Conservation (phyloP, 371 early-diverging fungal genomes). For the Choanephora cucurbitarum region DNA sequence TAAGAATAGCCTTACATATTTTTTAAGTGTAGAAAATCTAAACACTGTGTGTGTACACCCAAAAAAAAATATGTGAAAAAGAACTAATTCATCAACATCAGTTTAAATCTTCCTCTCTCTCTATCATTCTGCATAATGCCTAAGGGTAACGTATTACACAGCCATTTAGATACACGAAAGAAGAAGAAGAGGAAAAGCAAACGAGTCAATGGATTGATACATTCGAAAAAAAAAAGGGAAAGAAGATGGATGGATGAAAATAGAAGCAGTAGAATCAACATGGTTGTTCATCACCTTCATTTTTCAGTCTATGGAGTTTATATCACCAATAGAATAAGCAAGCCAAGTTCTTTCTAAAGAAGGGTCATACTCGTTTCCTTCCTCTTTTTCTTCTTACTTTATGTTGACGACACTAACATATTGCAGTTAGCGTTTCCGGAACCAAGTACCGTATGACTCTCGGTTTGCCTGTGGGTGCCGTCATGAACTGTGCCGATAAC, state of each 20-base stretch:
- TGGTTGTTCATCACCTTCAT: not conserved
- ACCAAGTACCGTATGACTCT: slow-evolving; percentile 99
- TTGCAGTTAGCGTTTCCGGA: slow-evolving; percentile 82
- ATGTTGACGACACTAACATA: not conserved
- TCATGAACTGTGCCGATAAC: slow-evolving; percentile 99
- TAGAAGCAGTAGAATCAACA: not conserved
- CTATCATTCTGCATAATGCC: slow-evolving; percentile 26
- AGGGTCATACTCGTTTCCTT: not conserved
- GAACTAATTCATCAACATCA: no score
- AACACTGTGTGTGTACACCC: no score
- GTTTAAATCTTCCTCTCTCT: slow-evolving; percentile 19
- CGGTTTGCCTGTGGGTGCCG: slow-evolving; percentile 99
- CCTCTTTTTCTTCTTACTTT: not conserved
- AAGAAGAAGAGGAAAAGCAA: not conserved
- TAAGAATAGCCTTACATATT: no score
- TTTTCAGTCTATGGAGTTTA: not conserved
- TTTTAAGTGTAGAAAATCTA: no score
- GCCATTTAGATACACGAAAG: not conserved
- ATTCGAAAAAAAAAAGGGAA: no score
- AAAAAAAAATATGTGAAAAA: no score
- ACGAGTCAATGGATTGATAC: slow-evolving; percentile 12
- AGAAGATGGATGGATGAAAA: slow-evolving; percentile 30
- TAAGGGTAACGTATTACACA: slow-evolving; percentile 21
- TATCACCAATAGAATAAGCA: not conserved
- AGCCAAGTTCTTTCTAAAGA: not conserved